Percentiles rank a stretch among this genome's conserved stretches.
Conservation (phyloP, 2,329 filamentous ascomycete genomes). For the Aspergillus chevalieri region DNA sequence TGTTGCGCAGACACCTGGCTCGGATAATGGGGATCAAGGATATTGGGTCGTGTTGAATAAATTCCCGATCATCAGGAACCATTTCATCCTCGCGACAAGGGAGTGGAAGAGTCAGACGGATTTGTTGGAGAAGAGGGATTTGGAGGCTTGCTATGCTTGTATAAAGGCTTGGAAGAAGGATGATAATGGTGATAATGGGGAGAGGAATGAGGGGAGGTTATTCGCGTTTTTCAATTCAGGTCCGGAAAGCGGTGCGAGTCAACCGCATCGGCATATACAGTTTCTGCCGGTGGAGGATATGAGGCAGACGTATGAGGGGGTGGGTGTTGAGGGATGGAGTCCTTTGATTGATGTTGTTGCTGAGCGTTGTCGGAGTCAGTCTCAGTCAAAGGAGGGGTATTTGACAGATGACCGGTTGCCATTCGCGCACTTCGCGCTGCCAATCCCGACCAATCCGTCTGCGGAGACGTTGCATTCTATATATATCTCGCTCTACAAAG, state of each 20-base stretch:
- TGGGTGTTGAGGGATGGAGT: slow-evolving; percentile 35
- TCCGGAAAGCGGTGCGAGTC: slow-evolving; percentile 43
- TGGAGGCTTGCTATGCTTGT: slow-evolving; percentile 37
- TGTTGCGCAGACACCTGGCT: slow-evolving; percentile 27
- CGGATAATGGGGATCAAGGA: slow-evolving; percentile 24
- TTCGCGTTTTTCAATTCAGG: slow-evolving; percentile 49
- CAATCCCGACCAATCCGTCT: slow-evolving; percentile 36
- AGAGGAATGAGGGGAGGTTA: slow-evolving; percentile 19
- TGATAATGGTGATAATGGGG: slow-evolving; percentile 4
- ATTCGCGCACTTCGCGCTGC: slow-evolving; percentile 45
- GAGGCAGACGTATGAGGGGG: slow-evolving; percentile 8
- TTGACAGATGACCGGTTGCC: slow-evolving; percentile 33
- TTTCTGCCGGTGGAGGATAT: slow-evolving; percentile 44
- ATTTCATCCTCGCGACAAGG: slow-evolving; percentile 46
- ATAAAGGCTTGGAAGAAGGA: slow-evolving; percentile 34
- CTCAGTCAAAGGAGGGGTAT: slow-evolving; percentile 17
- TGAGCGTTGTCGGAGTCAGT: not conserved
- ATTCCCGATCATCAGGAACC: slow-evolving; percentile 43
- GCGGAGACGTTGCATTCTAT: slow-evolving; percentile 29
- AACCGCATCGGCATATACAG: slow-evolving; percentile 44
- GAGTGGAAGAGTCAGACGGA: slow-evolving; percentile 39
- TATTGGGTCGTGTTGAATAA: slow-evolving; percentile 41
- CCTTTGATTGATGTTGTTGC: slow-evolving; percentile 42
- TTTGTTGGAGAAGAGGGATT: slow-evolving; percentile 38
- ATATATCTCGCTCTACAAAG: slow-evolving; percentile 40